Conservation (phyloP, 805 yeast genomes). For the Pachysolen tannophilus region DNA sequence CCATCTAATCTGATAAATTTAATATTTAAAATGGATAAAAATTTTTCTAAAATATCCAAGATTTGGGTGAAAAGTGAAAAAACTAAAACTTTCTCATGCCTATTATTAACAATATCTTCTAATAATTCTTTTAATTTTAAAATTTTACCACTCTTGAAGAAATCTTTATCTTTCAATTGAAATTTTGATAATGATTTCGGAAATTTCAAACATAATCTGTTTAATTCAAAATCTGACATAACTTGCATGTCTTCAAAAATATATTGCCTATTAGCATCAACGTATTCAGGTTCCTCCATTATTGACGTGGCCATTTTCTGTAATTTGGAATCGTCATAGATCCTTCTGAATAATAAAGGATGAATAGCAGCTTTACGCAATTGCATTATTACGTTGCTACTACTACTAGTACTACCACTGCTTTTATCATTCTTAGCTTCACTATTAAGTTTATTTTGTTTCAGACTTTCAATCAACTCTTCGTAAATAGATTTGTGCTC, state of each 20-base stretch:
- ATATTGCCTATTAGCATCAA: conserved; percentile 64
- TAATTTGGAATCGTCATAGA: conserved; percentile 49
- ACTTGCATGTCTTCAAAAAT: conserved; percentile 92
- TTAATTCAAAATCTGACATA: conserved; percentile 88
- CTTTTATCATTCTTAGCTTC: conserved; percentile 1
- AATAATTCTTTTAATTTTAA: conserved; percentile 46
- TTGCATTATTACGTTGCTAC: conserved; percentile 72
- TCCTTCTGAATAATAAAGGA: conserved; percentile 72
- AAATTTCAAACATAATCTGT: conserved; percentile 64
- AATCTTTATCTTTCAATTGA: conserved; percentile 42
- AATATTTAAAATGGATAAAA: conserved; percentile 53
- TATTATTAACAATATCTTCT: conserved; percentile 43
- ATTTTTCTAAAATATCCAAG: conserved; percentile 77
- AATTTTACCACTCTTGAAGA: conserved; percentile 70
- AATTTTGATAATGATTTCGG: conserved; percentile 53
- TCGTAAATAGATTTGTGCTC: conserved; percentile 55
- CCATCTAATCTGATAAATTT: conserved; percentile 88
- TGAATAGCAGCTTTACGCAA: conserved; percentile 90
- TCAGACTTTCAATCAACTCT: conserved; percentile 41
- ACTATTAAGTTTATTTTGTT: conserved; percentile 19
- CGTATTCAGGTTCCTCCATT: conserved; percentile 72
- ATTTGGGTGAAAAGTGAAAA: conserved; percentile 93
- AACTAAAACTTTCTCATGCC: conserved; percentile 64
- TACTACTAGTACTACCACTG: not conserved
- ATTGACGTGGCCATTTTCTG: conserved; percentile 68